Conservation (phyloP, 129 eudicot species). For the Centella asiatica region DNA sequence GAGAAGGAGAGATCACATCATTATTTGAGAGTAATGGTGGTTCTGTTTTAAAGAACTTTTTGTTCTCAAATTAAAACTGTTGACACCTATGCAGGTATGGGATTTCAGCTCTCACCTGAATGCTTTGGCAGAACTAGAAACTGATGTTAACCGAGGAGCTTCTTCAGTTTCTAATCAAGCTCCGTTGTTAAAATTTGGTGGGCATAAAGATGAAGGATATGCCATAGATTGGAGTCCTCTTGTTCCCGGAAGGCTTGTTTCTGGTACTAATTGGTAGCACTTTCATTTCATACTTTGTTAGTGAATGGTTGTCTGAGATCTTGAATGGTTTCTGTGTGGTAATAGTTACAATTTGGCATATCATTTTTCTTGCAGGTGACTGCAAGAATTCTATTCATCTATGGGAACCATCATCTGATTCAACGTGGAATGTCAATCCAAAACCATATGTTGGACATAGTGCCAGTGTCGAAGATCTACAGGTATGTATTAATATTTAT, state of each 20-base stretch:
- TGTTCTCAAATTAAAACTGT: not conserved
- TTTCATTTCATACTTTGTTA: not conserved
- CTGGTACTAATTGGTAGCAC: slow-evolving; percentile 38
- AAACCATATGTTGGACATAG: slow-evolving; percentile 87
- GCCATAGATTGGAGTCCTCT: slow-evolving; percentile 95
- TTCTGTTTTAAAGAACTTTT: not conserved
- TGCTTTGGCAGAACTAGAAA: slow-evolving; percentile 61
- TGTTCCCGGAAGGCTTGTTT: slow-evolving; percentile 81
- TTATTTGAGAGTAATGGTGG: no score
- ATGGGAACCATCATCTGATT: slow-evolving; percentile 84
- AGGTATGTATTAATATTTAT: slow-evolving; percentile 30
- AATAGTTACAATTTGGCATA: not conserved
- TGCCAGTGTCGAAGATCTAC: slow-evolving; percentile 95
- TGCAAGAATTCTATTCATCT: slow-evolving; percentile 70
- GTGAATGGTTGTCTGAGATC: not conserved
- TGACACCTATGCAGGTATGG: slow-evolving; percentile 55
- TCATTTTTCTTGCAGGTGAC: slow-evolving; percentile 48
- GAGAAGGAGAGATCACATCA: no score
- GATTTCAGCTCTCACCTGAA: slow-evolving; percentile 74
- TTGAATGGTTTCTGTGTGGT: not conserved
- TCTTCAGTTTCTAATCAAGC: slow-evolving; percentile 38
- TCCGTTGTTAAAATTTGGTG: slow-evolving; percentile 58
- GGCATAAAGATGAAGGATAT: slow-evolving; percentile 97
- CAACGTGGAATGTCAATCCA: slow-evolving; percentile 70
- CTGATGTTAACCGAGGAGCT: slow-evolving; percentile 35